Base-by-base conservation (phyloP, 2,329 filamentous ascomycete genomes). In the Lachnellula willkommii region DNA sequence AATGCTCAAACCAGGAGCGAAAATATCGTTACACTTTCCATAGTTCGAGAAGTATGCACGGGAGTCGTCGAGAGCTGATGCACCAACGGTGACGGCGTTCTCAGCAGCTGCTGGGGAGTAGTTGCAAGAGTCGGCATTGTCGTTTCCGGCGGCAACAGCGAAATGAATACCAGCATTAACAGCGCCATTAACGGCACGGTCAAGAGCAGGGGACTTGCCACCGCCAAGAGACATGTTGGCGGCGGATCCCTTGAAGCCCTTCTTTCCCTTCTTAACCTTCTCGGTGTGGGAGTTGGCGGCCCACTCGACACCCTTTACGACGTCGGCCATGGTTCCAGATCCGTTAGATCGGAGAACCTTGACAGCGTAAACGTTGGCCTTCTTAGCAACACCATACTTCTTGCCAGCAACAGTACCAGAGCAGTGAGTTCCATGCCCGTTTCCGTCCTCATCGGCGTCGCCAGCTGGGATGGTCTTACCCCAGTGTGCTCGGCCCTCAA, bases 11-110 rank as follows among this genome's bases (percentile, higher is more conserved):
- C 94, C 94, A 59, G 94, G 94, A 62, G 92, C 94, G 70, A 99
- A 99, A 81, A 99, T 96, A 77, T 99, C 94, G 73, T 93, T 96
- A 84, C 94, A 99, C 82, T 93, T 94, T 75, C 94, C 94, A 75
- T 87, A 97, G 89, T 99, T 99, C 84, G 95, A 99, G 86, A 99
- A 99, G 84, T 97, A 99, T 64, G 94, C 94, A 77, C 94, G 93
- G 81, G 90, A 90, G 72, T 99, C 94, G 69, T 88, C 84, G 58
- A 99, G 84, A 66, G 90, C 94, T 47, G 91, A 95, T 65, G 94
- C 94, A 75, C 93, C 95, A 62, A 99, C 94, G 57, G 94, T 99
- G 73, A 99, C 84, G 65, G 94, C 92, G 70, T 95, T 90, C 68
- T 84, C 80, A 66, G 95, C 91, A 62, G 93, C 89, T 69, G 94